Evolutionary conservation across 192 early-diverging fungal genomes (phyloP).

Genomic region (Obelidium mucronatum): DNA sequence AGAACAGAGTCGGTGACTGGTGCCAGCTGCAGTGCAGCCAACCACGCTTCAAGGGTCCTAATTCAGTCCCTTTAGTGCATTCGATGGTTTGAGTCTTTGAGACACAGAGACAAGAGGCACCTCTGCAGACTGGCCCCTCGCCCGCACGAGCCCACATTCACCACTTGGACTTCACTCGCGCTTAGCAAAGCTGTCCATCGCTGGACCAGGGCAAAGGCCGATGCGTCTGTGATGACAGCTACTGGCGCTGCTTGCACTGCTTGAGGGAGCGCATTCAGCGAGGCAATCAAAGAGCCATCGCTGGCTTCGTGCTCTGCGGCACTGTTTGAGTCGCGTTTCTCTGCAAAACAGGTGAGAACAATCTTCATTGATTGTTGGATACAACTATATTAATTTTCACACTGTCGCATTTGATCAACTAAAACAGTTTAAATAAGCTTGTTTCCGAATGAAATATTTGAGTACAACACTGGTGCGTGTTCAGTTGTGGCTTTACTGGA

Average conservation of each 20-base stretch:
- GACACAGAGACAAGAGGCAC: neutral
- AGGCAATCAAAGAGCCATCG: too few species aligned
- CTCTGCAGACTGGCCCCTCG: neutral
- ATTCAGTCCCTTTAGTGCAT: too few species aligned
- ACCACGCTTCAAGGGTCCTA: neutral
- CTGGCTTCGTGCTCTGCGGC: too few species aligned
- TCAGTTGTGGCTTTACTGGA: too few species aligned
- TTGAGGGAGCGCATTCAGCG: neutral
- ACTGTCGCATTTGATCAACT: too few species aligned
- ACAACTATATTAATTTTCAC: too few species aligned
- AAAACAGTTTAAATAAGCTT: too few species aligned
- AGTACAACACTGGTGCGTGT: too few species aligned
- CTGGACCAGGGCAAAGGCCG: slow-evolving; percentile 11
- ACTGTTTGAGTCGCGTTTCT: too few species aligned
- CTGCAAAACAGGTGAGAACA: too few species aligned
- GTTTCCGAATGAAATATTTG: too few species aligned
- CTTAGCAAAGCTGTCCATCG: slow-evolving; percentile 8
- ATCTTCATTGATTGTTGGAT: too few species aligned
- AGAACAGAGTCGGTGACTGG: neutral
- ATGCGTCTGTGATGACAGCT: slow-evolving; percentile 23
- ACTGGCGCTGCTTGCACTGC: neutral
- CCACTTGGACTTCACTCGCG: neutral
- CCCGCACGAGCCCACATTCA: slow-evolving; percentile 17
- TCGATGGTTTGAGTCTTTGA: neutral
- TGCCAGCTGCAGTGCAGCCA: neutral